A percentile compares a stretch with the other conserved stretches of the same genome.
phyloP scores from a whole-genome alignment of 805 yeast species.

The Isabelozyma heimii region DNA sequence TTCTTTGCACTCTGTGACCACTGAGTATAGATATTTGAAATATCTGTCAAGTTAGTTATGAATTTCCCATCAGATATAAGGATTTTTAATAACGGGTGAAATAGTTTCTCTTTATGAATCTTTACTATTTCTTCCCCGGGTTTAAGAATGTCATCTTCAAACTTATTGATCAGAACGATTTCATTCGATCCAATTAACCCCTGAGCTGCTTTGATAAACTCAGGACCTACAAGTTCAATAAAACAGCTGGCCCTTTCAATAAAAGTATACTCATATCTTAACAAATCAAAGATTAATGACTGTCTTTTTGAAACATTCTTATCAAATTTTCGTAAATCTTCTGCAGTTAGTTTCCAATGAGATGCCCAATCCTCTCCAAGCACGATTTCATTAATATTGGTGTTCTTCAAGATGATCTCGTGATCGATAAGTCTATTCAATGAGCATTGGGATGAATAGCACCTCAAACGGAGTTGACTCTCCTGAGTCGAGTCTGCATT shows the following conservation, averaged over 20 bases:
- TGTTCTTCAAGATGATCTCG: constrained; percentile 19
- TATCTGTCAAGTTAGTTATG: constrained; percentile 45
- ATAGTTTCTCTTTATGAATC: constrained; percentile 51
- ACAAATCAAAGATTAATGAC: constrained; percentile 71
- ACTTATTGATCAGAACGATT: constrained; percentile 37
- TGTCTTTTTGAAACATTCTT: constrained; percentile 60
- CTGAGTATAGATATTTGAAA: constrained; percentile 59
- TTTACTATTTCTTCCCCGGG: constrained; percentile 55
- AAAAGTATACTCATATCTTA: constrained; percentile 68
- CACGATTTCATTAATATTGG: constrained; percentile 22
- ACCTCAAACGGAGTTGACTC: constrained; percentile 16
- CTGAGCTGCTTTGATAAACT: constrained; percentile 30
- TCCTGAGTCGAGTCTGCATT: constrained; percentile 6
- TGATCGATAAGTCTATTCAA: constrained; percentile 30
- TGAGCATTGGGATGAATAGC: constrained; percentile 37
- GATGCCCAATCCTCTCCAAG: constrained; percentile 59
- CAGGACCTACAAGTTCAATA: constrained; percentile 45
- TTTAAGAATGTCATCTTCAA: constrained; percentile 56
- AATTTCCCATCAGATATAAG: constrained; percentile 64
- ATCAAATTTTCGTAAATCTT: constrained; percentile 50
- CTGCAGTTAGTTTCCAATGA: constrained; percentile 60
- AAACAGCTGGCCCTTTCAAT: constrained; percentile 66
- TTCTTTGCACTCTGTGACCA: constrained; percentile 63
- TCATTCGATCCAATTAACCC: constrained; percentile 16
- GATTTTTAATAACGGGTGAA: constrained; percentile 57